phyloP scores from a whole-genome alignment of 768 basidiomycete genomes.

The Clitopilus hobsonii region DNA sequence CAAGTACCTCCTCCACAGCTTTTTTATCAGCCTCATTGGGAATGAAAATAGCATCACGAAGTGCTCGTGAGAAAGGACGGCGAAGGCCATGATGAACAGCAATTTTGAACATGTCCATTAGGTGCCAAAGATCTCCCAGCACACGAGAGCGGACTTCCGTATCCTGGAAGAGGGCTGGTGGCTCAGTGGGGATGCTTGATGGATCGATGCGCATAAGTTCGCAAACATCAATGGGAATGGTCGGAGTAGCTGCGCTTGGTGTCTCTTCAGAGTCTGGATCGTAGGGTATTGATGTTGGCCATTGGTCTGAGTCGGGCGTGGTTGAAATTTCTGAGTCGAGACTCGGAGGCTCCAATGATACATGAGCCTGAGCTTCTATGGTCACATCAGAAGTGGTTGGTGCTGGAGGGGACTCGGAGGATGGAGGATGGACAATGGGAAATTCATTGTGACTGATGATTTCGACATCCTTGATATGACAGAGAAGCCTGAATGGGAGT shows the following conservation, averaged over 20 bases:
- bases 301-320: background rate
- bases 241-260: background rate
- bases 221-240: background rate
- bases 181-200: background rate
- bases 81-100: conserved; percentile 13
- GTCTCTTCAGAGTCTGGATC: background rate
- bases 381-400: background rate
- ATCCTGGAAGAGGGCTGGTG: background rate
- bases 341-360: background rate
- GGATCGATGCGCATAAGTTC: background rate
- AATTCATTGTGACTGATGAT: background rate
- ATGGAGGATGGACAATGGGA: background rate
- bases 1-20: conserved; percentile 2
- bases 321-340: background rate
- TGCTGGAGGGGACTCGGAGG: background rate
- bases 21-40: conserved; percentile 12
- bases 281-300: background rate
- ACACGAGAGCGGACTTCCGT: conserved; percentile 5
- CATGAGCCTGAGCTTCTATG: background rate
- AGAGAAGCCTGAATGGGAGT: conserved; percentile 5
- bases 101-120: conserved; percentile 14
- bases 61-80: conserved; percentile 10
- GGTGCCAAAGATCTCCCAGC: conserved; percentile 10
- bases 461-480: conserved; percentile 4
- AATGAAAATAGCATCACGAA: conserved; percentile 15